Base-by-base conservation (phyloP, 129 eudicot species). In the Artemisia argyi region DNA sequence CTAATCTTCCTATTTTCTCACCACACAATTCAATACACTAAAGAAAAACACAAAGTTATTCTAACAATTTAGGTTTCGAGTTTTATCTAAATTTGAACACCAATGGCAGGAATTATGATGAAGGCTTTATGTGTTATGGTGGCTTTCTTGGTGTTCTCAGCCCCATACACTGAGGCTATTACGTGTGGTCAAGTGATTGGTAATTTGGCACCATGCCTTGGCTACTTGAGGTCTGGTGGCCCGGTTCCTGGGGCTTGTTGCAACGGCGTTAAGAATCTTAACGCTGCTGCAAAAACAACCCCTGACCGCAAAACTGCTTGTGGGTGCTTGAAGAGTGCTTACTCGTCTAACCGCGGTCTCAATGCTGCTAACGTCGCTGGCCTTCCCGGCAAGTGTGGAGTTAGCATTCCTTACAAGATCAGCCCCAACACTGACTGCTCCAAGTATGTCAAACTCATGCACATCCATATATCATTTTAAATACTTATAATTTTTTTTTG, bases 361-460 rank as follows among this genome's bases (percentile, higher is more conserved):
- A 74, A 79, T 1, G 5, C 12, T 2, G 28, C 47, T 15, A 20
- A 20, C 10, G 85, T 85, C 0, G 20, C 46, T 22, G 48, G 66
- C 15, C 87, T 85, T 35, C 83, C 90, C 0, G 73, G 79, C 15
- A 68, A 47, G 71, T 85, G 87, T 61, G 87, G 85, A 61, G 74
- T 85, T 65, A 76, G 11, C 14, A 30, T 73, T 63, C 83, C 87
- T 2, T 79, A 76, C 80, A 61, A 64, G 68, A 76, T 85, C 30
- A 82, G 83, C 81, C 81, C 79, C 44, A 14, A 1, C 79, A 81
- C 81, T 1, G 83, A 84, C 49, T 84, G 89, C 83, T 14, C 62
- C 79, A 78, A 48, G 89, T 85, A 78, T 44, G 72, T 9, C 12
- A 6, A 8, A 49, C 50, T 54, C 16, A 53, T 53, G 7, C 6